Conservation (phyloP, 805 yeast genomes). For the Cyberlindnera galapagoensis region DNA sequence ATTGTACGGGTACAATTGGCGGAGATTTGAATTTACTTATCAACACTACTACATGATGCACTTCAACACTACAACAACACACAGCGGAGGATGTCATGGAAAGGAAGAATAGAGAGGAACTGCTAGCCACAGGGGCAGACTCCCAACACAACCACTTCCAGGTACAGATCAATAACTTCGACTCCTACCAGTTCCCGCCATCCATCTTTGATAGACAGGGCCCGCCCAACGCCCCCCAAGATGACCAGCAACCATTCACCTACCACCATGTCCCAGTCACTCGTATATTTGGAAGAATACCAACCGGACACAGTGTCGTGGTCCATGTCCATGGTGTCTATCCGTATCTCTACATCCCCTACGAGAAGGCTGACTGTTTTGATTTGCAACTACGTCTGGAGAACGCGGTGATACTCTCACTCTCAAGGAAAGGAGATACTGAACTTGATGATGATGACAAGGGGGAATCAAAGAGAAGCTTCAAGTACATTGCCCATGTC, state of each 20-base stretch:
- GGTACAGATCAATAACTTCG: constrained; percentile 57
- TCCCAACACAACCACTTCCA: constrained; percentile 13
- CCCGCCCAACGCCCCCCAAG: constrained; percentile 20
- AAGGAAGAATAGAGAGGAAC: constrained; percentile 13
- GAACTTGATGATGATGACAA: constrained; percentile 1
- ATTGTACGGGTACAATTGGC: too few species aligned
- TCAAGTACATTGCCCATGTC: constrained; percentile 50
- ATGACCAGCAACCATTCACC: constrained; percentile 11
- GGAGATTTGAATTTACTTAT: too few species aligned
- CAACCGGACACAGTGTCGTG: constrained; percentile 50
- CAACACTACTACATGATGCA: too few species aligned
- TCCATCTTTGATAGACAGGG: constrained; percentile 40
- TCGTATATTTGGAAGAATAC: constrained; percentile 67
- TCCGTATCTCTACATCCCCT: constrained; percentile 74
- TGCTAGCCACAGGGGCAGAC: constrained; percentile 8
- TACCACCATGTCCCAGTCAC: constrained; percentile 62
- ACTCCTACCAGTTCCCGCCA: constrained; percentile 58
- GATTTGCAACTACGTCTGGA: constrained; percentile 41
- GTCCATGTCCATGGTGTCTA: constrained; percentile 79
- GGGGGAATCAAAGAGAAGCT: constrained; percentile 6
- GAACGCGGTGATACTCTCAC: constrained; percentile 32
- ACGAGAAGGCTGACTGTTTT: constrained; percentile 40
- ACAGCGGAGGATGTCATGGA: constrained; percentile 5
- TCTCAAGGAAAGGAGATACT: constrained; percentile 18
- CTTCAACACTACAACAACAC: too few species aligned